These are phyloP conservation scores for Mycena crocata DNA, from an alignment of 768 basidiomycete genomes.

Conservation along the genomic window DNA sequence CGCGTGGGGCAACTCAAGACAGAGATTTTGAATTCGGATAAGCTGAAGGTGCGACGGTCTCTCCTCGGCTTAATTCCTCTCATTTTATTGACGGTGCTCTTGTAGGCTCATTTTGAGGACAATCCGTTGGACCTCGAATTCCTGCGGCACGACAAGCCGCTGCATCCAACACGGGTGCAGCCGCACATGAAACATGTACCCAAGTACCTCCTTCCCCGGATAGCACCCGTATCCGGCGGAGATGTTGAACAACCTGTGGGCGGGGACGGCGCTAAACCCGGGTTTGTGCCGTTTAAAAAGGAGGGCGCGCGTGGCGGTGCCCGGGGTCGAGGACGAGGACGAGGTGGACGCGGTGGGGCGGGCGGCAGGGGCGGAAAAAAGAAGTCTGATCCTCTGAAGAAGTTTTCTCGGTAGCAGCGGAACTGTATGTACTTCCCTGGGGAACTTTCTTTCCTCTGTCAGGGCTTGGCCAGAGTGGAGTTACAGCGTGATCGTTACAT, in stretches of 20 bases:
- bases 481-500: no score
- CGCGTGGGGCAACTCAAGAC: conserved; percentile 92
- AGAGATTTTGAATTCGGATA: conserved; percentile 95
- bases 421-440: no score
- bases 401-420: conserved; percentile 65
- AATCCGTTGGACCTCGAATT: conserved; percentile 94
- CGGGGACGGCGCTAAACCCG: conserved; percentile 46
- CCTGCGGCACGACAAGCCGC: conserved; percentile 92
- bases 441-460: no score
- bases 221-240: conserved; percentile 66
- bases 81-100: background rate
- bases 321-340: conserved; percentile 65
- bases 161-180: conserved; percentile 91
- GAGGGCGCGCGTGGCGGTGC: conserved; percentile 61
- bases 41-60: conserved; percentile 81
- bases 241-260: conserved; percentile 42
- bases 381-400: conserved; percentile 86
- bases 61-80: background rate
- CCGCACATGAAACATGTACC: conserved; percentile 97
- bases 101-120: conserved; percentile 96
- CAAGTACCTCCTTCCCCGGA: conserved; percentile 88
- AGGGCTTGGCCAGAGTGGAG: no score
- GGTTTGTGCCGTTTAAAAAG: conserved; percentile 84
- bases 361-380: conserved; percentile 71
- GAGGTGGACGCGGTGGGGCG: conserved; percentile 56